Percentiles rank a stretch among this genome's conserved stretches.
These are phyloP conservation scores for Trichoderma aggressivum DNA, from an alignment of 2,329 filamentous ascomycete species.

Conservation along the genomic window DNA sequence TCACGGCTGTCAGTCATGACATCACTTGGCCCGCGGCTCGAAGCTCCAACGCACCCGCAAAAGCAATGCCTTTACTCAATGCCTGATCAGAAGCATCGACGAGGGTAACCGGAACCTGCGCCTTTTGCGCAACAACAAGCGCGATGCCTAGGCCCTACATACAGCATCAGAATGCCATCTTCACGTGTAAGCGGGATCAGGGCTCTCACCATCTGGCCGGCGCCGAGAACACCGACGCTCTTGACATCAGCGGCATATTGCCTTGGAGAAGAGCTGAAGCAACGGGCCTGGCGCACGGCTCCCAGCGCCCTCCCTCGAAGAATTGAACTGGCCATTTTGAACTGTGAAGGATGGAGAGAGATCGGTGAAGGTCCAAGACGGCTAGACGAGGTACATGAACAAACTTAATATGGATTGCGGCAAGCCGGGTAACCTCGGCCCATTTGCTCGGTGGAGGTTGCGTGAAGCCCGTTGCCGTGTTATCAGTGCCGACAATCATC, in stretches of 20 bases:
- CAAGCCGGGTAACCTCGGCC: conserved; percentile 44
- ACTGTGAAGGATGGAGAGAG: not conserved
- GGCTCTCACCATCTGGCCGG: conserved; percentile 83
- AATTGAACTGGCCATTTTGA: conserved; percentile 40
- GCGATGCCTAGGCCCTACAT: conserved; percentile 88
- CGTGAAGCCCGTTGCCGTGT: not conserved
- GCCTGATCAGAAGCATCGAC: conserved; percentile 82
- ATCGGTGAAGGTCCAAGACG: not conserved
- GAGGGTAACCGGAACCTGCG: conserved; percentile 77
- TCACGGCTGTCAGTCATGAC: conserved; percentile 2
- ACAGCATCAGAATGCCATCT: conserved; percentile 22
- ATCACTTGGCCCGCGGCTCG: not conserved
- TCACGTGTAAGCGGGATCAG: conserved; percentile 6
- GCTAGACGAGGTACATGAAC: conserved; percentile 5
- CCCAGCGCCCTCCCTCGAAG: conserved; percentile 37
- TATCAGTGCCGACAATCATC: conserved; percentile 21
- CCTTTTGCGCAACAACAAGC: conserved; percentile 83
- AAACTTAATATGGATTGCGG: conserved; percentile 18
- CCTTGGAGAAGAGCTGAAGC: conserved; percentile 67
- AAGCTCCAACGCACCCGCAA: conserved; percentile 62
- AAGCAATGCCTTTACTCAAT: conserved; percentile 82
- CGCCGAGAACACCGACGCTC: conserved; percentile 85
- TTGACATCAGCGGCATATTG: conserved; percentile 70
- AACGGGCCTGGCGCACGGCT: conserved; percentile 43
- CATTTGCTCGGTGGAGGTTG: conserved; percentile 22